Conservation (phyloP, 495 filamentous ascomycete genomes). For the Rusavskia elegans region DNA sequence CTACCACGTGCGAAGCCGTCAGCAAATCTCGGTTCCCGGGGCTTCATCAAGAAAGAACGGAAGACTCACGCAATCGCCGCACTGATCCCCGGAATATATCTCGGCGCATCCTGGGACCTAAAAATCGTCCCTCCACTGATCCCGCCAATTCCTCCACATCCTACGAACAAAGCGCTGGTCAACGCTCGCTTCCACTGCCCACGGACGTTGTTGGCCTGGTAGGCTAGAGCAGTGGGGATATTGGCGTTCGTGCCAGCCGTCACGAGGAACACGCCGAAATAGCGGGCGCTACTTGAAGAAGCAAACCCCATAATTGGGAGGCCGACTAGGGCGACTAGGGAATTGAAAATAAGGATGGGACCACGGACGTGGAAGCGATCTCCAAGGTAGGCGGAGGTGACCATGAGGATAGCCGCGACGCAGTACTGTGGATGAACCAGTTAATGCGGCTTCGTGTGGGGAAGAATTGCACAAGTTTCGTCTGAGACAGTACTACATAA, state of each 20-base stretch:
- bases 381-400: conserved; percentile 29
- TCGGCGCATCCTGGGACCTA: not conserved
- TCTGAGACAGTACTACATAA: conserved; percentile 21
- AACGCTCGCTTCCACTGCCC: conserved; percentile 56
- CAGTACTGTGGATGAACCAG: no score
- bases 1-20: no score
- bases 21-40: no score
- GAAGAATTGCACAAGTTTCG: no score
- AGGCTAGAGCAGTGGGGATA: conserved; percentile 38
- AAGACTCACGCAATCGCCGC: not conserved
- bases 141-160: not conserved
- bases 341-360: conserved; percentile 40
- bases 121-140: conserved; percentile 1
- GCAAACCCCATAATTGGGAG: conserved; percentile 39
- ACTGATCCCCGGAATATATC: conserved; percentile 1
- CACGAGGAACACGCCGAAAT: conserved; percentile 49
- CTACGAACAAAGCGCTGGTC: conserved; percentile 36
- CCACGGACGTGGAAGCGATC: conserved; percentile 43
- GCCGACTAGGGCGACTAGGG: conserved; percentile 30
- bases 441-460: no score
- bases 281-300: conserved; percentile 31
- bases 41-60: no score
- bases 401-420: conserved; percentile 39
- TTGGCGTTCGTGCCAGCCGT: conserved; percentile 47
- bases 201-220: conserved; percentile 51